Evolutionary conservation across 345 rosid species (phyloP).

Genomic region (Sapria himalayana): DNA sequence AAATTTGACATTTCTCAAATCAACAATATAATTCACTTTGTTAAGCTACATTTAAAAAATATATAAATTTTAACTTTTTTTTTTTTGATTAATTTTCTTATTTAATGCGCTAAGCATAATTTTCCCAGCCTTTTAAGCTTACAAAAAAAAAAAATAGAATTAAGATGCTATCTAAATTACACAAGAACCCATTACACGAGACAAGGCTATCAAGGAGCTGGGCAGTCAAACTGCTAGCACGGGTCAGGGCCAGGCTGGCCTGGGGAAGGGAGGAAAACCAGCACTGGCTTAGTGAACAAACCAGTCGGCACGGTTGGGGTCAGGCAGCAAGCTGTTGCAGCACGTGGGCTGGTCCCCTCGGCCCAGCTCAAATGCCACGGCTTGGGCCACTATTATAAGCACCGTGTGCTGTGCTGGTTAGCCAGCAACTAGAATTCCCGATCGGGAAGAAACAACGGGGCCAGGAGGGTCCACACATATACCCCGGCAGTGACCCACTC

Average conservation of each 20-base stretch:
- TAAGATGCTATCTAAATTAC: neutral
- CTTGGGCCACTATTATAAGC: neutral
- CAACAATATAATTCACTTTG: neutral
- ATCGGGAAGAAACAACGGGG: conserved; percentile 44
- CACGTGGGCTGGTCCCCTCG: neutral
- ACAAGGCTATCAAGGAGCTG: neutral
- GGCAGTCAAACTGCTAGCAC: neutral
- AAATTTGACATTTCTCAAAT: neutral
- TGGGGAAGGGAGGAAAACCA: neutral
- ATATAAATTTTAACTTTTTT: neutral
- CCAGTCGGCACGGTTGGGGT: too few relatives aligned
- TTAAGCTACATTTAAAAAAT: neutral
- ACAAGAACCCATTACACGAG: neutral
- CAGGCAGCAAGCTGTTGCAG: too few relatives aligned
- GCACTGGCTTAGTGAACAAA: too few relatives aligned
- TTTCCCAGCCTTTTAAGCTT: neutral
- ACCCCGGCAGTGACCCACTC: conserved; percentile 74
- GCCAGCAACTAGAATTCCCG: conserved; percentile 29
- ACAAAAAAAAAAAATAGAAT: neutral
- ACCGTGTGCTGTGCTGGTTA: neutral
- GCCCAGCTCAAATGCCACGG: too few relatives aligned
- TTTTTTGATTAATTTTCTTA: neutral
- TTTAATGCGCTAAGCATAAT: neutral
- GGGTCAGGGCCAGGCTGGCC: neutral
- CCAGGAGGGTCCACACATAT: conserved; percentile 56